phyloP scores from a whole-genome alignment of 2,329 filamentous ascomycete species.

The Xylariales sp. region DNA sequence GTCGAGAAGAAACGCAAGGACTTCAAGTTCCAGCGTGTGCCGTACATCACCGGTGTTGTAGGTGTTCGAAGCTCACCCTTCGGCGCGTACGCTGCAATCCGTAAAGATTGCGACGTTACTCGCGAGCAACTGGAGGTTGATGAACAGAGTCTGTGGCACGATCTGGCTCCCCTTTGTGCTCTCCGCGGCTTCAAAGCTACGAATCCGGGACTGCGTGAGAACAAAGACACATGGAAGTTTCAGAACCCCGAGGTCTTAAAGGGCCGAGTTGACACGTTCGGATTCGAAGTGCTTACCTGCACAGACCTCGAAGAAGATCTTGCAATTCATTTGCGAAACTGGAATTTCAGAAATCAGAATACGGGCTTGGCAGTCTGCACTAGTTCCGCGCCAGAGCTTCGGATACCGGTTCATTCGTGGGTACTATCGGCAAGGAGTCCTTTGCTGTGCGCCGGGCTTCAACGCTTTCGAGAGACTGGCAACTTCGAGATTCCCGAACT shows the following conservation, averaged over 20 bases:
- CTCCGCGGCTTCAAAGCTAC: slow-evolving; percentile 55
- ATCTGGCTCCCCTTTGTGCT: slow-evolving; percentile 65
- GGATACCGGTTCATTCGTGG: slow-evolving; percentile 79
- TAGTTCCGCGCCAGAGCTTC: slow-evolving; percentile 61
- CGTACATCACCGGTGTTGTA: slow-evolving; percentile 79
- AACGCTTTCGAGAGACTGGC: slow-evolving; percentile 50
- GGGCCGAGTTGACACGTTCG: slow-evolving; percentile 46
- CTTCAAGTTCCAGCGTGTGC: slow-evolving; percentile 91
- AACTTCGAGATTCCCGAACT: slow-evolving; percentile 55
- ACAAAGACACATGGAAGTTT: slow-evolving; percentile 36
- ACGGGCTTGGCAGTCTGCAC: slow-evolving; percentile 44
- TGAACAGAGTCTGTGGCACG: slow-evolving; percentile 66
- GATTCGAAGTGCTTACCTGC: slow-evolving; percentile 54
- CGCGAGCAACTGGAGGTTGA: slow-evolving; percentile 64
- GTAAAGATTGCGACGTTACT: slow-evolving; percentile 79
- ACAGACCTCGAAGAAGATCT: slow-evolving; percentile 64
- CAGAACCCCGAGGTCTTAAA: slow-evolving; percentile 40
- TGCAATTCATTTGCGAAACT: slow-evolving; percentile 39
- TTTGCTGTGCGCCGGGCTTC: slow-evolving; percentile 58
- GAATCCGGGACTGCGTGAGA: slow-evolving; percentile 31
- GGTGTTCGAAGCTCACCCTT: slow-evolving; percentile 83
- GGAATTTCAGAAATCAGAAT: slow-evolving; percentile 34
- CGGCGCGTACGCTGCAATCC: slow-evolving; percentile 83
- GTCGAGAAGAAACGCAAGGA: slow-evolving; percentile 68
- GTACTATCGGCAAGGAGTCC: slow-evolving; percentile 71